Percentiles rank a stretch among this genome's conserved stretches.
Evolutionary conservation across 2,329 filamentous ascomycete species (phyloP).

Genomic region (Raffaelea albimanens): DNA sequence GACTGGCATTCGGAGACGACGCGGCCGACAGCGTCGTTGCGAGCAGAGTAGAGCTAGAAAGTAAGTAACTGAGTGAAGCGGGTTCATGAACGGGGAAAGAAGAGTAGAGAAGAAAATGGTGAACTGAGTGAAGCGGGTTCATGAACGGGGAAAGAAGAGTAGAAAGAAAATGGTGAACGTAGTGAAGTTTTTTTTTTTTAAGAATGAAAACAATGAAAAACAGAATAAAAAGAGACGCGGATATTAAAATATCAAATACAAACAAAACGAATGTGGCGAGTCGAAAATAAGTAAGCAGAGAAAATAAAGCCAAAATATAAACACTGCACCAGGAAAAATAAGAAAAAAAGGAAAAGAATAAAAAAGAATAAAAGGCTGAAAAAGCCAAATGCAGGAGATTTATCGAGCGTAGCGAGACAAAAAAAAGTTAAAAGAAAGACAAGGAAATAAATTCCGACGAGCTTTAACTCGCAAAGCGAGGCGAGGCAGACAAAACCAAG

Average conservation of each 20-base stretch:
- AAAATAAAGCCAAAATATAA: background rate
- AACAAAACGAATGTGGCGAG: no score
- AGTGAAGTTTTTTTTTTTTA: no score
- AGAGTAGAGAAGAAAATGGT: background rate
- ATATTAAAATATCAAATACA: no score
- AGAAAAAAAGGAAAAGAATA: no score
- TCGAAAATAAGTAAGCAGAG: no score
- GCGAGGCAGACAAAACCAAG: background rate
- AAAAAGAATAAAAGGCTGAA: no score
- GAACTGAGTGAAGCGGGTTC: background rate
- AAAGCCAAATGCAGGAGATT: no score
- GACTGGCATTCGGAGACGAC: slow-evolving; percentile 46
- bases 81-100: background rate
- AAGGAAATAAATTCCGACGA: background rate
- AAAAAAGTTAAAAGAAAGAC: background rate
- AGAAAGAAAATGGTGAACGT: background rate
- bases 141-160: background rate
- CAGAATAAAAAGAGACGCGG: no score
- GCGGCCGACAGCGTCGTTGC: slow-evolving; percentile 48
- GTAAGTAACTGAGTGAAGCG: background rate
- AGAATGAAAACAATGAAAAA: no score
- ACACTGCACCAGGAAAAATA: no score
- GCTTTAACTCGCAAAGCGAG: no score
- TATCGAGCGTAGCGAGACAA: background rate
- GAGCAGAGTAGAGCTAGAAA: slow-evolving; percentile 40